Base-by-base conservation (phyloP, 306 rosid genomes). In the Hippophae rhamnoides region DNA sequence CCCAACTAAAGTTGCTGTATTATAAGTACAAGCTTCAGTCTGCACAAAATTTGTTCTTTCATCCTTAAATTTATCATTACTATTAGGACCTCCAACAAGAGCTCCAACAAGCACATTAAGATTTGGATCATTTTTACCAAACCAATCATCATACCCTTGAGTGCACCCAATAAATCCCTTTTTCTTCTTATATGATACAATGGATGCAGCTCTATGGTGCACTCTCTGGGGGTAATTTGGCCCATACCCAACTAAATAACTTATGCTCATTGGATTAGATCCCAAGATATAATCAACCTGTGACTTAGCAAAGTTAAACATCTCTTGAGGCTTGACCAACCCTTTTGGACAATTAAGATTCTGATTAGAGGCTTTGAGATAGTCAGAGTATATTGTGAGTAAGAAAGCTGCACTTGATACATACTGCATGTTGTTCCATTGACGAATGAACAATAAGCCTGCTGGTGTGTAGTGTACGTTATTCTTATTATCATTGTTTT, bases 151-250 rank as follows among this genome's bases (percentile, higher is more conserved):
- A 52, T 76, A 86, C 1, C 97, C 97, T 45, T 86, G 84, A 27
- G 82, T 80, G 72, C 97, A 86, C 67, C 95, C 97, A 7, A 89
- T 82, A 58, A 89, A 89, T 7, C 75, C 89, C 70, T 26, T 63
- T 12, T 64, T 73, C 43, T 44, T 72, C 64, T 66, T 73, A 7
- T 63, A 76, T 41, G 97, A 76, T 54, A 72, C 84, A 3, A 72
- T 78, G 25, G 97, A 89, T 50, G 95, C 89, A n/a, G 95, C 89
- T 61, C 97, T 80, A 27, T 86, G 97, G 78, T 89, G 97, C 73
- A 82, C 80, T 72, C 69, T 82, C 11, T 9, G 12, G 0, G 95
- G 89, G 49, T 72, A 84, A 6, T 62, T 66, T 25, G 69, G 44
- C 12, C 97, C 95, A 5, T 70, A 72, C 0, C 93, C 97, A 0